Conservation (phyloP, 495 filamentous ascomycete genomes). For the Neurospora tetraspora region DNA sequence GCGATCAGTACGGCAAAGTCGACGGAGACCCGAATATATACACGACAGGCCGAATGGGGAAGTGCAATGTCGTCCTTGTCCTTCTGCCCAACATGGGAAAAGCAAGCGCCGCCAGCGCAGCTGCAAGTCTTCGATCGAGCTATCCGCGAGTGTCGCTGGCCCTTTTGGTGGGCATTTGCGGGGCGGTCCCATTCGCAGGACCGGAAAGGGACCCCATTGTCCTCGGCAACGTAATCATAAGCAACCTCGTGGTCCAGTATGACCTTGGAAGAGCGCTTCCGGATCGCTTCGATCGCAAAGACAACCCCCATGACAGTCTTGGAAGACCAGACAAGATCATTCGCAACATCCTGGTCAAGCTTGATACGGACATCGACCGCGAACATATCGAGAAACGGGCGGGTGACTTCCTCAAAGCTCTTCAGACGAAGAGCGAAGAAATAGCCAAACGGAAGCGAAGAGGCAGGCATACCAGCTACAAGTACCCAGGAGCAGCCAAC, state of each 20-base stretch:
- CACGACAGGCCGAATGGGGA: constrained; percentile 25
- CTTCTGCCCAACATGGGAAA: constrained; percentile 28
- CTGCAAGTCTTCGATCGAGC: constrained; percentile 21
- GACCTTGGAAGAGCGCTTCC: constrained; percentile 27
- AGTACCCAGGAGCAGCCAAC: constrained; percentile 13
- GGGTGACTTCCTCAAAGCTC: constrained; percentile 1
- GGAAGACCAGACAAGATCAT: constrained; percentile 23
- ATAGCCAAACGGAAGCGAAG: background rate
- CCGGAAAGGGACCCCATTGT: constrained; percentile 15
- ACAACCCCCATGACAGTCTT: constrained; percentile 18
- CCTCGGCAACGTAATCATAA: constrained; percentile 39
- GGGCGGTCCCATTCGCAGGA: constrained; percentile 14
- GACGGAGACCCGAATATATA: constrained; percentile 25
- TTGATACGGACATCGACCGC: constrained; percentile 9
- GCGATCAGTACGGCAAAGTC: constrained; percentile 13
- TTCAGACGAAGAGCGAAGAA: constrained; percentile 6
- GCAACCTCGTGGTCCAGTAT: constrained; percentile 26
- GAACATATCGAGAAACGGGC: constrained; percentile 9
- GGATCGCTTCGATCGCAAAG: constrained; percentile 22
- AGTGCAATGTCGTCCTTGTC: constrained; percentile 28
- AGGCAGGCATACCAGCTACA: background rate
- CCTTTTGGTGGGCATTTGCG: constrained; percentile 28
- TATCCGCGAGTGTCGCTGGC: constrained; percentile 12
- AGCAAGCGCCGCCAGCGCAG: constrained; percentile 19
- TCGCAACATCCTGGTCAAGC: constrained; percentile 14